Base-by-base conservation (phyloP, 1,139 yeast genomes). In the Zhuliangozyma parablackwelliae region DNA sequence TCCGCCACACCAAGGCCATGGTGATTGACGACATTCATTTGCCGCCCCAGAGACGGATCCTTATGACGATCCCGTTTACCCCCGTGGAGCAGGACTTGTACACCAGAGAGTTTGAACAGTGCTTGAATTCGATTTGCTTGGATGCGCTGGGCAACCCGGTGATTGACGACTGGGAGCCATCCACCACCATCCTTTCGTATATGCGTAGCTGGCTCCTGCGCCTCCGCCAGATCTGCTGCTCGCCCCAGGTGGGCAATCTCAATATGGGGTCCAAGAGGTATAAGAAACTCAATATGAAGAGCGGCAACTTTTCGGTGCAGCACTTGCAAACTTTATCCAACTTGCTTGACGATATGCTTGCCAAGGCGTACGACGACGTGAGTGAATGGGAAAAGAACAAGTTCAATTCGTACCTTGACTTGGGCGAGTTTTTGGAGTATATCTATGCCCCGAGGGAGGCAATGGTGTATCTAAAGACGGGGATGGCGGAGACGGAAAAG, bases 71-170 rank as follows among this genome's bases (percentile, higher is more conserved):
- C 10, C 88, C 89, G 4, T 85, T 92, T 54, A 79, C 86, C 6
- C 78, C 87, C 0, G 75, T 90, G 13, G 97, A 90, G 52, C 85
- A 84, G 53, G 89, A 86, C 51, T 81, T 86, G 50, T 92, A 90
- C 53, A 74, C 80, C 35, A 80, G 79, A 47, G 50, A 81, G 28
- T 75, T 80, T 50, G 70, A 74, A 20, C 72, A 75, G 16, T 85
- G 89, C 50, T 62, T 88, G 34, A 63, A 74, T 0, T 78, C 80
- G 6, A 82, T 82, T 30, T 78, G 82, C 3, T 59, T 85, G 3
- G 76, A 79, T 46, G 72, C 69, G 2, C 59, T 66, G 35, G 92
- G 90, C 1, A 66, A 68, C 26, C 82, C 88, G 0, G 53, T 61
- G 0, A 50, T 61, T 6, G 68, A 69, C 11, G 74, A 72, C 33